phyloP scores from a whole-genome alignment of 2,329 filamentous ascomycete species.

The Teratosphaeriaceae sp. region DNA sequence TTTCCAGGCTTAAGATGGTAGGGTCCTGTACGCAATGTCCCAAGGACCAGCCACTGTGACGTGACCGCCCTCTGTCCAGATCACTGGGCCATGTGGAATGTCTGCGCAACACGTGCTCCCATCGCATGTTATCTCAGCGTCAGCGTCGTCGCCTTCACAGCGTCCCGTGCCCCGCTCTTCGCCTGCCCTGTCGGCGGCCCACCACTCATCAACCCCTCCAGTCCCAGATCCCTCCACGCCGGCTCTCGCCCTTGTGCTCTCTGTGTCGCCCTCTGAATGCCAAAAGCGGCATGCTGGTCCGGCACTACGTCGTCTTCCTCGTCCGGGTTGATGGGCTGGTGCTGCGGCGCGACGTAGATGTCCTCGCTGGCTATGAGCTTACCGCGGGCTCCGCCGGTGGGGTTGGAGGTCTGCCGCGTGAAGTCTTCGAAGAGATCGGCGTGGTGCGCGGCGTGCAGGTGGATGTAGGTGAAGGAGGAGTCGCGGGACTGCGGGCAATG shows the following conservation, averaged over 20 bases:
- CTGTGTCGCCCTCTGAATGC: constrained; percentile 75
- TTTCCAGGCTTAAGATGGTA: too few species aligned
- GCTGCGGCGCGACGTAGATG: constrained; percentile 71
- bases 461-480: constrained; percentile 66
- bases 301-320: constrained; percentile 86
- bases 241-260: constrained; percentile 54
- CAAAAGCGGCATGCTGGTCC: constrained; percentile 81
- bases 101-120: not conserved
- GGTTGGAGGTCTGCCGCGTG: constrained; percentile 24
- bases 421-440: constrained; percentile 69
- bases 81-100: too few species aligned
- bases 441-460: constrained; percentile 65
- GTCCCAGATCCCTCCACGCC: constrained; percentile 71
- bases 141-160: not conserved
- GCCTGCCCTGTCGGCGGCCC: constrained; percentile 42
- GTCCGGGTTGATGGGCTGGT: constrained; percentile 78
- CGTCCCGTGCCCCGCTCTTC: not conserved
- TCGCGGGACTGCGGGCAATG: constrained; percentile 62
- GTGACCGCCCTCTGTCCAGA: too few species aligned
- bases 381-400: constrained; percentile 16
- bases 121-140: not conserved
- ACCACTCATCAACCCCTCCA: constrained; percentile 62
- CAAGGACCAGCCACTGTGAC: too few species aligned
- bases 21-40: too few species aligned
- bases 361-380: constrained; percentile 50